Evolutionary conservation across 495 filamentous ascomycete genomes (phyloP).

Genomic region (Cercophora sp.): DNA sequence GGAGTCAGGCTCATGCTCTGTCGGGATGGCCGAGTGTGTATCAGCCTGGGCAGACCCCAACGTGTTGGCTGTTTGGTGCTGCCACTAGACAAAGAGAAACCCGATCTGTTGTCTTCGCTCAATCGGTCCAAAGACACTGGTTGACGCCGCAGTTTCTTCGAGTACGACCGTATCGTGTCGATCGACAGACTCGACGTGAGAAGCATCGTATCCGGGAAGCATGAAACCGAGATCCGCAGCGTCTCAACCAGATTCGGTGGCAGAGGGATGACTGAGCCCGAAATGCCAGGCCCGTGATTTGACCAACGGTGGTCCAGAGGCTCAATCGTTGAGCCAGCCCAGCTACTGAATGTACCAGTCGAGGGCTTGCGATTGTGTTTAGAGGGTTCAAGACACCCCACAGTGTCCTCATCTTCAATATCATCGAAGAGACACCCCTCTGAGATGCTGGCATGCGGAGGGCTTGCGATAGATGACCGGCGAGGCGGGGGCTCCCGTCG

Average conservation of each 20-base stretch:
- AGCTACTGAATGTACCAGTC: constrained; percentile 7
- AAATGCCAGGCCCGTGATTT: neutral
- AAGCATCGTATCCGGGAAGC: constrained; percentile 47
- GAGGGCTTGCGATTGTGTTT: constrained; percentile 1
- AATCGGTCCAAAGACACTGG: neutral
- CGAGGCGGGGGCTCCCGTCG: neutral
- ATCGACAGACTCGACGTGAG: constrained; percentile 41
- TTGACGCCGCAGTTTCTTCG: constrained; percentile 36
- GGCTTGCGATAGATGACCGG: neutral
- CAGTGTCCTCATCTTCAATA: neutral
- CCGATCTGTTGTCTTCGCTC: constrained; percentile 13
- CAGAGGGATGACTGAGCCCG: constrained; percentile 29
- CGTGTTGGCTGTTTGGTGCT: constrained; percentile 11
- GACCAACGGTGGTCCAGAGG: neutral
- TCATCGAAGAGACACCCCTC: neutral
- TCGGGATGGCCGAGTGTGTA: constrained; percentile 14
- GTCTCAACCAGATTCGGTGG: constrained; percentile 40
- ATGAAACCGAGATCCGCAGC: constrained; percentile 35
- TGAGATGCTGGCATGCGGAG: neutral
- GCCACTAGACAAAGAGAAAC: constrained; percentile 15
- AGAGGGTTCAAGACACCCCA: neutral
- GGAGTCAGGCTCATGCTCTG: neutral
- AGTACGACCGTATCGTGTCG: constrained; percentile 44
- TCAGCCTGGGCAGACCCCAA: constrained; percentile 23
- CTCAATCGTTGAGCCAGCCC: neutral